Base-by-base conservation (phyloP, 257 asterid species). In the Buddleja alternifolia region DNA sequence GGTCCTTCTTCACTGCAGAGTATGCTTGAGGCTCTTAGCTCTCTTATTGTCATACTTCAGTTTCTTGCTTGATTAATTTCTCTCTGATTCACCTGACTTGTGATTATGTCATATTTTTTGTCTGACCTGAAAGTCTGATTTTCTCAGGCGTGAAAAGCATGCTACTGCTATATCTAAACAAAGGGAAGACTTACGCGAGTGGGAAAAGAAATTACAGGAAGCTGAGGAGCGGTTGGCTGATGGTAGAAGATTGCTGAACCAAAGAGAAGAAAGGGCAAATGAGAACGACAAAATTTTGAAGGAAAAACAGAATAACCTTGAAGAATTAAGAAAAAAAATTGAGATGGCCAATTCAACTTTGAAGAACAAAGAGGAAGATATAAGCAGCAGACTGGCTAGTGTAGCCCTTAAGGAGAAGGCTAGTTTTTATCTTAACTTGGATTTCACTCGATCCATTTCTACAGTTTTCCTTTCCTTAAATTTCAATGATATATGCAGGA, bases 201-300 rank as follows among this genome's bases (percentile, higher is more conserved):
- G 97, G 97, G 99, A 94, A 72, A 76, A 70, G 52, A 94, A 86
- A 67, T 81, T 94, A 63, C 88, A 80, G 66, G 97, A 79, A 78
- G 86, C 90, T 56, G 99, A 91, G 85, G 96, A 89, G 78, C 84
- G 94, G 73, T 75, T 91, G 54, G 93, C 90, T 78, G 97, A 94
- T 45, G 79, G 88, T 66, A 83, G 95, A 77, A 82, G 93, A 74
- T 82, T 94, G 78, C 88, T 94, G 73, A 91, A 91, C 76, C 90
- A 87, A 81, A 86, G 99, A 82, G 99, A 94, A 82, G 92, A 87
- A 75, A 85, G 86, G 73, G 95, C 95, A 23, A 94, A 91, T 66
- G 95, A 84, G 60, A 83, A 77, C 78, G 99, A 94, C 80, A 89
- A 67, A 57, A 57, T 80, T 39, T 74, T 85, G 83, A 86, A 84